A percentile compares a stretch with the other conserved stretches of the same genome.
These are phyloP conservation scores for Anthostomella pinea DNA, from an alignment of 2,329 filamentous ascomycete species.

Conservation along the genomic window DNA sequence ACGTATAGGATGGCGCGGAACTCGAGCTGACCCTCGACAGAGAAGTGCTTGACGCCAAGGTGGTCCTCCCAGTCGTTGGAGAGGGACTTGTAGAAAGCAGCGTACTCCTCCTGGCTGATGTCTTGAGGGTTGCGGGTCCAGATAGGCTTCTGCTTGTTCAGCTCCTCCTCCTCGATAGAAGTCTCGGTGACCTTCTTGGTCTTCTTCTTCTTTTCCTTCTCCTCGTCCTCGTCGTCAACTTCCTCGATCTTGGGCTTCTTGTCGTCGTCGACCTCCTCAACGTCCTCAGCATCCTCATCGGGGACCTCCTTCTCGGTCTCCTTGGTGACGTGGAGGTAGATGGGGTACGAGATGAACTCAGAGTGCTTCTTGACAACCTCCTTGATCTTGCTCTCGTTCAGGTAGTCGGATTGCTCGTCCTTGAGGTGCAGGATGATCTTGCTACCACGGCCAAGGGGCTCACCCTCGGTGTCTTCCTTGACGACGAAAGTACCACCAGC, in stretches of 20 bases:
- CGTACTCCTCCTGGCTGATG: conserved; percentile 95
- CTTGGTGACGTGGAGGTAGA: conserved; percentile 99
- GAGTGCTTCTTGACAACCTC: conserved; percentile 99
- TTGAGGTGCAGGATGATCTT: conserved; percentile 99
- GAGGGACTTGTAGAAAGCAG: conserved; percentile 99
- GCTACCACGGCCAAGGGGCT: conserved; percentile 88
- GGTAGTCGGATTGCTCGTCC: conserved; percentile 98
- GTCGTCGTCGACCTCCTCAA: conserved; percentile 73
- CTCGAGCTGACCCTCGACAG: conserved; percentile 99
- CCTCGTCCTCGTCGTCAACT: conserved; percentile 81
- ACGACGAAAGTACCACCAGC: conserved; percentile 98
- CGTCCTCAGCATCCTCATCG: conserved; percentile 83
- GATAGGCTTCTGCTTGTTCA: conserved; percentile 99
- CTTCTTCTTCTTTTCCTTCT: conserved; percentile 90
- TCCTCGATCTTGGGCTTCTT: conserved; percentile 97
- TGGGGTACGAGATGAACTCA: conserved; percentile 99
- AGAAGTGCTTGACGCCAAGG: conserved; percentile 99
- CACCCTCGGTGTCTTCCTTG: conserved; percentile 82
- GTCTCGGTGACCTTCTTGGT: conserved; percentile 99
- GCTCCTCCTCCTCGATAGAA: conserved; percentile 97
- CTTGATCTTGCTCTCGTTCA: conserved; percentile 99
- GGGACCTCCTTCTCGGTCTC: conserved; percentile 99
- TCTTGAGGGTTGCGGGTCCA: conserved; percentile 98
- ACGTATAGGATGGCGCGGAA: conserved; percentile 99
- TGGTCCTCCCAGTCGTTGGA: conserved; percentile 99